Evolutionary conservation across 139 green algal species (phyloP).

Genomic region (Asterochloris erici): DNA sequence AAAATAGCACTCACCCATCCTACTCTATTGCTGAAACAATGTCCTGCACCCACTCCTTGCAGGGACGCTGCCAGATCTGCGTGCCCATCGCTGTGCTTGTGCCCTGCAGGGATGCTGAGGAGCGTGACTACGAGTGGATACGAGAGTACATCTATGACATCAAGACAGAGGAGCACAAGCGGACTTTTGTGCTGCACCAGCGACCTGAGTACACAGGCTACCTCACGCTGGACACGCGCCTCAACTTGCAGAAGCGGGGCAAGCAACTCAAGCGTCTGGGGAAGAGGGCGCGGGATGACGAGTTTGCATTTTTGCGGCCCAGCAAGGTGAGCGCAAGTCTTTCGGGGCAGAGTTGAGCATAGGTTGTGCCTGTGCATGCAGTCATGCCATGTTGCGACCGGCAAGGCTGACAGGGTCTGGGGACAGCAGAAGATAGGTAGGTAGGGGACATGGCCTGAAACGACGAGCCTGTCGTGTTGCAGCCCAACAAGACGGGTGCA

Average conservation of each 20-base stretch:
- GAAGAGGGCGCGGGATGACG: background rate
- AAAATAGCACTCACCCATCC: too few species aligned
- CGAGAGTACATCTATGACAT: slow-evolving; percentile 41
- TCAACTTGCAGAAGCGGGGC: slow-evolving; percentile 11
- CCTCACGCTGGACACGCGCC: slow-evolving; percentile 30
- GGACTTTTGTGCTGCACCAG: slow-evolving; percentile 40
- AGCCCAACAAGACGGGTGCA: too few species aligned
- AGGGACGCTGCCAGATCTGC: too few species aligned
- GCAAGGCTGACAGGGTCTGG: too few species aligned
- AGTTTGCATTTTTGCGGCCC: background rate
- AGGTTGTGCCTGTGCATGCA: too few species aligned
- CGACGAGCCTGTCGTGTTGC: too few species aligned
- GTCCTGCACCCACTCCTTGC: too few species aligned
- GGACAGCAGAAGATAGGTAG: too few species aligned
- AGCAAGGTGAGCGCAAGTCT: background rate
- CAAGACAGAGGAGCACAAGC: slow-evolving; percentile 21
- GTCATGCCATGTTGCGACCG: too few species aligned
- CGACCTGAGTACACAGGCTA: slow-evolving; percentile 26
- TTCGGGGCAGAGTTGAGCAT: background rate
- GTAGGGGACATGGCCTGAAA: too few species aligned
- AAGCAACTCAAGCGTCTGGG: slow-evolving; percentile 6
- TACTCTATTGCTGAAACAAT: too few species aligned
- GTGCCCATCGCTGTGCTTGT: background rate
- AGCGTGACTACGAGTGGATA: slow-evolving; percentile 50
- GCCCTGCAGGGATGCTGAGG: background rate